phyloP scores from a whole-genome alignment of 805 yeast species.

The Saturnispora galanensis region DNA sequence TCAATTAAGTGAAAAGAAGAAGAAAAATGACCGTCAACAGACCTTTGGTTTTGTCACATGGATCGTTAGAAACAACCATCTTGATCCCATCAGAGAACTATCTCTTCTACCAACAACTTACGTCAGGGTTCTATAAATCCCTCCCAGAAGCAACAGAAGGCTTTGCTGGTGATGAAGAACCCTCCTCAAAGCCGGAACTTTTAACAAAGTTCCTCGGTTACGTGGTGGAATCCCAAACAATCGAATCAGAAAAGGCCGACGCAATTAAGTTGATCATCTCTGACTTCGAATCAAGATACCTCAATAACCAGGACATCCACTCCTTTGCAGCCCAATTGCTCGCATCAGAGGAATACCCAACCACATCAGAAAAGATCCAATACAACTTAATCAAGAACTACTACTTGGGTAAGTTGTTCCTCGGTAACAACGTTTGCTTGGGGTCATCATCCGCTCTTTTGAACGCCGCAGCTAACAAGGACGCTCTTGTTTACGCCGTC shows the following conservation, averaged over 20 bases:
- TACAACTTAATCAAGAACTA: constrained; percentile 66
- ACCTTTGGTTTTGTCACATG: constrained; percentile 78
- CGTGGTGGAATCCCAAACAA: constrained; percentile 28
- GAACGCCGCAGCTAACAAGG: constrained; percentile 49
- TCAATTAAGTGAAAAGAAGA: too few species aligned
- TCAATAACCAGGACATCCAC: constrained; percentile 75
- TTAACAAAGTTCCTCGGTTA: constrained; percentile 77
- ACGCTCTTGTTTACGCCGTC: constrained; percentile 65
- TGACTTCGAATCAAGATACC: constrained; percentile 79
- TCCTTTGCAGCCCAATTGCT: constrained; percentile 70
- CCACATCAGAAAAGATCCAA: constrained; percentile 63
- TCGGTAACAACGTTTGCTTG: constrained; percentile 15
- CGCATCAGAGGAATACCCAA: constrained; percentile 47
- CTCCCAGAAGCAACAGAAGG: constrained; percentile 79
- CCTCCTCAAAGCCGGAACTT: constrained; percentile 76
- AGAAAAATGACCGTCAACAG: constrained; percentile 32
- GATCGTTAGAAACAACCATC: constrained; percentile 78
- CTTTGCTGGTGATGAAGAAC: constrained; percentile 79
- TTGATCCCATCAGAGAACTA: constrained; percentile 77
- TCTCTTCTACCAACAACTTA: constrained; percentile 75
- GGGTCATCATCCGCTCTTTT: constrained; percentile 33
- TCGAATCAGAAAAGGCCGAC: constrained; percentile 32
- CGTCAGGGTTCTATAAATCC: constrained; percentile 71
- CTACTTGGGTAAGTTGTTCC: constrained; percentile 33
- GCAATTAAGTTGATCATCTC: constrained; percentile 59